Evolutionary conservation across 2,329 filamentous ascomycete species (phyloP).

Genomic region (Helminthosporium solani): DNA sequence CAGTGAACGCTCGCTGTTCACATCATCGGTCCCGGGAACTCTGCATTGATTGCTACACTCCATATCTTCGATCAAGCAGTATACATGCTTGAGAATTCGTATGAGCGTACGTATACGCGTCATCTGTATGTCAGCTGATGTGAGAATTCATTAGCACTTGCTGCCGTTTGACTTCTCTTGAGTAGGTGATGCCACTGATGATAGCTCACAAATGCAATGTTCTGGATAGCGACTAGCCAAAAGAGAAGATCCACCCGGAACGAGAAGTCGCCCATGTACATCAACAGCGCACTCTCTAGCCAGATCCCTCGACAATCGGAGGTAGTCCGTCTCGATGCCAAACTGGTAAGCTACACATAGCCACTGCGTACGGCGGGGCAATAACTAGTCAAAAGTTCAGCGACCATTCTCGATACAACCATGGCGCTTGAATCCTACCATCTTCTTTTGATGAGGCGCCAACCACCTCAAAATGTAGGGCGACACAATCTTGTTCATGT

Average conservation of each 20-base stretch:
- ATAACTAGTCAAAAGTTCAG: too few relatives aligned
- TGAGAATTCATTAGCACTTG: too few relatives aligned
- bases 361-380: conserved; percentile 31
- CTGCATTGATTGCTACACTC: conserved; percentile 7
- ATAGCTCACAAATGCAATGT: conserved; percentile 5
- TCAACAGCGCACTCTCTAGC: conserved; percentile 6
- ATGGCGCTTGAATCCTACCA: too few relatives aligned
- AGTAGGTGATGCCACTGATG: too few relatives aligned
- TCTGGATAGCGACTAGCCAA: conserved; percentile 7
- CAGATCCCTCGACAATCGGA: conserved; percentile 14
- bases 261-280: conserved; percentile 2
- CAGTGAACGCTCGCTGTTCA: too few relatives aligned
- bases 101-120: conserved; percentile 5
- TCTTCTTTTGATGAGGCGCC: too few relatives aligned
- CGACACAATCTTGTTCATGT: conserved; percentile 12
- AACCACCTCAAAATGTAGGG: conserved; percentile 16
- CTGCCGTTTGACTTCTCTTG: too few relatives aligned
- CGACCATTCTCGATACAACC: too few relatives aligned
- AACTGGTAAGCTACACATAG: conserved; percentile 29
- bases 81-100: conserved; percentile 7
- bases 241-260: conserved; percentile 1
- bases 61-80: conserved; percentile 7
- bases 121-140: conserved; percentile 1
- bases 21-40: not conserved
- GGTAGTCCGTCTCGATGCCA: conserved; percentile 21